A percentile compares a stretch with the other conserved stretches of the same genome.
Evolutionary conservation across 1,284 basidiomycete genomes (phyloP).

Genomic region (Dichomitus squalens): DNA sequence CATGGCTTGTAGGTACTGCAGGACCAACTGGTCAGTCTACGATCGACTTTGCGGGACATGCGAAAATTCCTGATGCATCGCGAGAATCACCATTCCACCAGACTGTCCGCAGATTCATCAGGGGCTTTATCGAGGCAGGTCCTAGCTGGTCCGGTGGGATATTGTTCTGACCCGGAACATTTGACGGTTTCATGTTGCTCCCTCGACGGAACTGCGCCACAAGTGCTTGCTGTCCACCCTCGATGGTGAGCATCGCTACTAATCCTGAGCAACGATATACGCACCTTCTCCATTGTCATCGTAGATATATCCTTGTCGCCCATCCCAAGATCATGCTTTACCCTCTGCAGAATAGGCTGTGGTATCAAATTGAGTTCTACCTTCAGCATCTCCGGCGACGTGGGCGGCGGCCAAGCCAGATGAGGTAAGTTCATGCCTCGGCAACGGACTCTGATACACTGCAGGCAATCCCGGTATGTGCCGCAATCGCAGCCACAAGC

Average conservation of each 20-base stretch:
- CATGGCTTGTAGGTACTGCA: slow-evolving; percentile 40
- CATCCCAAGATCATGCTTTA: slow-evolving; percentile 51
- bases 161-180: slow-evolving; percentile 20
- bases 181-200: slow-evolving; percentile 7
- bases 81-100: slow-evolving; percentile 39
- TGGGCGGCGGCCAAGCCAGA: slow-evolving; percentile 1
- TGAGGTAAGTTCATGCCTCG: slow-evolving; percentile 48
- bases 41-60: background rate
- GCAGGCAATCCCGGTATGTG: slow-evolving; percentile 59
- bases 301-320: slow-evolving; percentile 49
- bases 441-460: slow-evolving; percentile 53
- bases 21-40: slow-evolving; percentile 20
- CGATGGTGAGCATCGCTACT: background rate
- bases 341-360: slow-evolving; percentile 28
- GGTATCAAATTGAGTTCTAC: slow-evolving; percentile 45
- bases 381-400: slow-evolving; percentile 13
- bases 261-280: slow-evolving; percentile 20
- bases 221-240: slow-evolving; percentile 36
- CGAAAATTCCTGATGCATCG: slow-evolving; percentile 36
- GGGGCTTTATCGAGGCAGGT: slow-evolving; percentile 33
- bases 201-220: slow-evolving; percentile 32
- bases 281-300: slow-evolving; percentile 55
- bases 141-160: slow-evolving; percentile 28
- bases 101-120: slow-evolving; percentile 29
- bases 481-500: too few species aligned